These are phyloP conservation scores for Globisporangium yorkense DNA, from an alignment of 352 stramenopile species.

Conservation along the genomic window DNA sequence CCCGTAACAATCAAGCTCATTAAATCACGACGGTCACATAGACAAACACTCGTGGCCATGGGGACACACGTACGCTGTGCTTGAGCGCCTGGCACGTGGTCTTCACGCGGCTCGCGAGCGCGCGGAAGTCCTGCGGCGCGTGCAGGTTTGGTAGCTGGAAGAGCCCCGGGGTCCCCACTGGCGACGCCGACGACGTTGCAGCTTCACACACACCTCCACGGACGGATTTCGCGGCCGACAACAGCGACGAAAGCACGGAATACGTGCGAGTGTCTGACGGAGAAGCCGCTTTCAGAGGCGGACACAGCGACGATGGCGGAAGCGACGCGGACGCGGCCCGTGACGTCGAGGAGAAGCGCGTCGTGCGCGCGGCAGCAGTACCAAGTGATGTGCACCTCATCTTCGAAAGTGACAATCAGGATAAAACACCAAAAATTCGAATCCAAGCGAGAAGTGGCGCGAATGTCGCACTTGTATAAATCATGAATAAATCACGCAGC, in stretches of 20 bases:
- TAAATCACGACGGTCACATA: neutral
- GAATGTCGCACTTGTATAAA: too few relatives aligned
- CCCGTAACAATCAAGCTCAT: neutral
- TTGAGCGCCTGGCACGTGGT: slow-evolving; percentile 47
- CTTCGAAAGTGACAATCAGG: neutral
- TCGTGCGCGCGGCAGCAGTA: neutral
- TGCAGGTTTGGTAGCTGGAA: slow-evolving; percentile 69
- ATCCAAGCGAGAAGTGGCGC: too few relatives aligned
- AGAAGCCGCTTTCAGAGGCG: neutral
- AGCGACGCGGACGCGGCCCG: neutral
- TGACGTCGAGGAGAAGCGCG: neutral
- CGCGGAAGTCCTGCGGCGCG: slow-evolving; percentile 48
- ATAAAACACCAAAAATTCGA: neutral
- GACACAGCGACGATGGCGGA: too few relatives aligned
- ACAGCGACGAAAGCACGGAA: slow-evolving; percentile 13
- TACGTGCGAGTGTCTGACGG: slow-evolving; percentile 1
- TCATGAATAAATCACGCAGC: too few relatives aligned
- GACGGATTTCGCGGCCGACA: neutral
- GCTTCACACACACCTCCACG: neutral
- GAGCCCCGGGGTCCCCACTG: slow-evolving; percentile 30
- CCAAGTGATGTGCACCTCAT: neutral
- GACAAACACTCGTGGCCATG: neutral
- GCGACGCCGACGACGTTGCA: neutral
- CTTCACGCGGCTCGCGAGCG: slow-evolving; percentile 55
- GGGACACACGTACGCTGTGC: slow-evolving; percentile 29